A percentile compares a stretch with the other conserved stretches of the same genome.
phyloP scores from a whole-genome alignment of 768 basidiomycete species.

The Botryobasidium botryosum region DNA sequence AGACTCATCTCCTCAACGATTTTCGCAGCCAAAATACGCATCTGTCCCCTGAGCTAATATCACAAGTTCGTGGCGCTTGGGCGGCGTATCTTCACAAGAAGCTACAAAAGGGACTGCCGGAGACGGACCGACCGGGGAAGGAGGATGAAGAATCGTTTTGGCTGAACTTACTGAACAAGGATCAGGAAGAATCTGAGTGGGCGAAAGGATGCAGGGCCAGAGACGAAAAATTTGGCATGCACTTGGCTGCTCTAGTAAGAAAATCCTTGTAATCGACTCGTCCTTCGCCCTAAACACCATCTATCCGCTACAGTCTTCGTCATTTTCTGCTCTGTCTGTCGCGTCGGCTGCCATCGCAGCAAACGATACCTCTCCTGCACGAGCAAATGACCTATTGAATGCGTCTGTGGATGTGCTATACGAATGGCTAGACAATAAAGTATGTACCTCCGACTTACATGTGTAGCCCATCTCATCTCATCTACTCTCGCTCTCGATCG shows the following conservation, averaged over 20 bases:
- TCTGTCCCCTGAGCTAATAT: slow-evolving; percentile 42
- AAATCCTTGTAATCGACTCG: neutral
- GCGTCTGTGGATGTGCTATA: slow-evolving; percentile 65
- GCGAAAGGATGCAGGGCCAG: slow-evolving; percentile 51
- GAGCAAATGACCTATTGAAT: slow-evolving; percentile 45
- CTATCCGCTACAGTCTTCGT: too few relatives aligned
- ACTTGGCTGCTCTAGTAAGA: slow-evolving; percentile 62
- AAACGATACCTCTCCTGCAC: slow-evolving; percentile 26
- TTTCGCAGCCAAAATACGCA: slow-evolving; percentile 37
- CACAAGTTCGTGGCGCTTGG: slow-evolving; percentile 47
- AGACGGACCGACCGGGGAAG: slow-evolving; percentile 27
- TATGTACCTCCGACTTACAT: slow-evolving; percentile 18
- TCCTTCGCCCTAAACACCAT: slow-evolving; percentile 26
- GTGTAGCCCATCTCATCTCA: neutral
- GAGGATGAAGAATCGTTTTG: slow-evolving; percentile 40
- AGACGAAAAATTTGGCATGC: slow-evolving; percentile 89
- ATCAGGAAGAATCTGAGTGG: slow-evolving; percentile 37
- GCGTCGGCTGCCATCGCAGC: slow-evolving; percentile 31
- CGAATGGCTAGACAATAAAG: slow-evolving; percentile 55
- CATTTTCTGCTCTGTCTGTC: slow-evolving; percentile 33
- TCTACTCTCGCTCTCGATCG: slow-evolving; percentile 6
- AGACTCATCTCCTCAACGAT: slow-evolving; percentile 42
- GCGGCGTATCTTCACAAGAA: slow-evolving; percentile 40
- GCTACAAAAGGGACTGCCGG: slow-evolving; percentile 46
- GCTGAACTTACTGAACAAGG: slow-evolving; percentile 33